These are phyloP conservation scores for Westerdykella aurantiaca DNA, from an alignment of 2,329 filamentous ascomycete species.

Conservation along the genomic window DNA sequence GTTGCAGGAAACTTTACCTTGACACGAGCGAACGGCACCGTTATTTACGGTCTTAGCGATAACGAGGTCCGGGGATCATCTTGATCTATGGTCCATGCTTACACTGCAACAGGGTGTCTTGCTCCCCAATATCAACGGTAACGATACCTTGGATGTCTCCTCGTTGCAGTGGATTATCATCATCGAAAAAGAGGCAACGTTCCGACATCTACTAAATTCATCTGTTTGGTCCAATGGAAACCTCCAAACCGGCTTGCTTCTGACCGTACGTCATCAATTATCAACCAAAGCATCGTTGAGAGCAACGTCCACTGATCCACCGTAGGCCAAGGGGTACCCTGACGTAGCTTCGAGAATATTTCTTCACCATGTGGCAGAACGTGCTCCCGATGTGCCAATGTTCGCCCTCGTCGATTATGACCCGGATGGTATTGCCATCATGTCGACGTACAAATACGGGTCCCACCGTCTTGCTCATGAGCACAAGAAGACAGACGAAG, in stretches of 20 bases:
- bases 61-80: conserved; percentile 30
- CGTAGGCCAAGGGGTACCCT: conserved; percentile 76
- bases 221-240: conserved; percentile 49
- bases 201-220: conserved; percentile 58
- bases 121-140: conserved; percentile 51
- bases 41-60: conserved; percentile 37
- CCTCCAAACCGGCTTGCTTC: conserved; percentile 53
- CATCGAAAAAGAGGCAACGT: conserved; percentile 80
- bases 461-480: conserved; percentile 61
- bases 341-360: conserved; percentile 66
- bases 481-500: conserved; percentile 37
- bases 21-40: conserved; percentile 42
- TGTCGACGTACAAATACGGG: conserved; percentile 67
- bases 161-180: conserved; percentile 60
- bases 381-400: conserved; percentile 44
- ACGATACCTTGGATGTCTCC: conserved; percentile 48
- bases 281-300: background rate
- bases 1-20: conserved; percentile 55
- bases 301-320: conserved; percentile 5
- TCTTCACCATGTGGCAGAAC: conserved; percentile 44
- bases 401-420: conserved; percentile 68
- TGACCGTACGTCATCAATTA: conserved; percentile 52
- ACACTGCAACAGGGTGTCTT: conserved; percentile 49
- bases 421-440: conserved; percentile 68
- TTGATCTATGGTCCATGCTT: background rate